phyloP scores from a whole-genome alignment of 1,284 basidiomycete genomes.

The Malassezia arunalokei region DNA sequence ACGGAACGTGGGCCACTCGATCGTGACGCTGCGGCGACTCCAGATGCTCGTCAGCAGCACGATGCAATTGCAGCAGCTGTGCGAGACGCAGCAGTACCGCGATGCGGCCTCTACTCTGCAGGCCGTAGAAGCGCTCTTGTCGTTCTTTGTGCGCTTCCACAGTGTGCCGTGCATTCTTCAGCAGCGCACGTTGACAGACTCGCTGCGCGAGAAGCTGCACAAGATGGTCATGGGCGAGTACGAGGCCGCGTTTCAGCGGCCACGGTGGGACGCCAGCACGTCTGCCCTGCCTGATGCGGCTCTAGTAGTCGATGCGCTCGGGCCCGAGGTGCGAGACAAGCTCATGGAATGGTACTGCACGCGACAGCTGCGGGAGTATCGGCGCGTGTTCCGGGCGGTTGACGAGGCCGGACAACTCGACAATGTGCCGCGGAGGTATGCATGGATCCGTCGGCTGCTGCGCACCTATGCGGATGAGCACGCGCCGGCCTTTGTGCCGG shows the following conservation, averaged over 20 bases:
- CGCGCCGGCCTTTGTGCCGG: constrained; percentile 26
- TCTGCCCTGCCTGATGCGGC: constrained; percentile 35
- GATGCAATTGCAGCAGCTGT: constrained; percentile 33
- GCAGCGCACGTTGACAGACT: constrained; percentile 28
- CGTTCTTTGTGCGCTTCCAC: constrained; percentile 31
- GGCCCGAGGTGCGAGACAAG: constrained; percentile 48
- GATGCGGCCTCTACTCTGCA: constrained; percentile 38
- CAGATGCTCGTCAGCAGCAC: constrained; percentile 50
- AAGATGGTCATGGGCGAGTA: constrained; percentile 32
- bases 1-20: constrained; percentile 64
- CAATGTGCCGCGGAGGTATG: constrained; percentile 81
- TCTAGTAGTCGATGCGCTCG: constrained; percentile 39
- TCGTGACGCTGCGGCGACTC: constrained; percentile 77
- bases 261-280: constrained; percentile 20
- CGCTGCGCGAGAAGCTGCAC: constrained; percentile 25
- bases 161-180: constrained; percentile 31
- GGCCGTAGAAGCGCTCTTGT: constrained; percentile 35
- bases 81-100: constrained; percentile 26
- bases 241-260: constrained; percentile 32
- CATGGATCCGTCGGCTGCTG: constrained; percentile 89
- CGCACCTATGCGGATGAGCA: constrained; percentile 78
- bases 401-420: constrained; percentile 78
- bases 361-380: constrained; percentile 85
- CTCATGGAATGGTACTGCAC: constrained; percentile 81
- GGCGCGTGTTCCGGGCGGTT: constrained; percentile 66